Conservation (phyloP, 1,139 yeast species). For the Entelexis sorbosivorans region DNA sequence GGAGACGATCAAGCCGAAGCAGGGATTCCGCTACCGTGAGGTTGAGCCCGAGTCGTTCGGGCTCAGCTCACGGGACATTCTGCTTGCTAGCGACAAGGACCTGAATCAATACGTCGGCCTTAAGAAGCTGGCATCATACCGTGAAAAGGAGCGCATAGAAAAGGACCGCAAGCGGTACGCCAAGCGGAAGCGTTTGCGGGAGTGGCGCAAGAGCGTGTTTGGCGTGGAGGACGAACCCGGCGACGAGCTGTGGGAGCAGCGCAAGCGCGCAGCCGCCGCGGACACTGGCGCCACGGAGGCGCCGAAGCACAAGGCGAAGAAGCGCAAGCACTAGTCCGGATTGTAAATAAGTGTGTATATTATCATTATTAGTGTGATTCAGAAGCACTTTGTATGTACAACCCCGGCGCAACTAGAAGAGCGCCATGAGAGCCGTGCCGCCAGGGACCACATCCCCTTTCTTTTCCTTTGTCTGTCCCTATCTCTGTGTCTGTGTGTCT, state of each 20-base stretch:
- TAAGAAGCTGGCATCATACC: conserved; percentile 87
- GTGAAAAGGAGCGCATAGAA: conserved; percentile 58
- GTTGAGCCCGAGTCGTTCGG: conserved; percentile 95
- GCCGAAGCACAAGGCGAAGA: conserved; percentile 10
- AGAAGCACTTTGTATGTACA: not conserved
- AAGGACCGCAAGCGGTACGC: conserved; percentile 78
- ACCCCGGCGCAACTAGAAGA: not conserved
- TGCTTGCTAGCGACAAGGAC: conserved; percentile 78
- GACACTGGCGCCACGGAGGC: conserved; percentile 3
- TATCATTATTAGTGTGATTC: not conserved
- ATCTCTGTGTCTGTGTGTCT: too few species aligned
- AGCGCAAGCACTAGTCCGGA: not conserved
- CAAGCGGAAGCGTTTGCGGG: conserved; percentile 69
- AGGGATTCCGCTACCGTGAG: conserved; percentile 71
- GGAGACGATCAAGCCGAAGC: conserved; percentile 37
- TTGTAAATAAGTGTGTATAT: not conserved
- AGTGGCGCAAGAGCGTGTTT: conserved; percentile 84
- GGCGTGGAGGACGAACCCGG: conserved; percentile 51
- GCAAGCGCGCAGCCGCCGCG: conserved; percentile 17
- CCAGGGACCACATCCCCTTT: too few species aligned
- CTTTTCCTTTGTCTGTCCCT: too few species aligned
- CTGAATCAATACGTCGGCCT: conserved; percentile 76
- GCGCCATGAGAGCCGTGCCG: too few species aligned
- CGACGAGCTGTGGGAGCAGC: conserved; percentile 27
- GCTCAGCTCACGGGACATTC: conserved; percentile 70